These are phyloP conservation scores for Exophiala aquamarina DNA, from an alignment of 2,329 filamentous ascomycete species.

Conservation along the genomic window DNA sequence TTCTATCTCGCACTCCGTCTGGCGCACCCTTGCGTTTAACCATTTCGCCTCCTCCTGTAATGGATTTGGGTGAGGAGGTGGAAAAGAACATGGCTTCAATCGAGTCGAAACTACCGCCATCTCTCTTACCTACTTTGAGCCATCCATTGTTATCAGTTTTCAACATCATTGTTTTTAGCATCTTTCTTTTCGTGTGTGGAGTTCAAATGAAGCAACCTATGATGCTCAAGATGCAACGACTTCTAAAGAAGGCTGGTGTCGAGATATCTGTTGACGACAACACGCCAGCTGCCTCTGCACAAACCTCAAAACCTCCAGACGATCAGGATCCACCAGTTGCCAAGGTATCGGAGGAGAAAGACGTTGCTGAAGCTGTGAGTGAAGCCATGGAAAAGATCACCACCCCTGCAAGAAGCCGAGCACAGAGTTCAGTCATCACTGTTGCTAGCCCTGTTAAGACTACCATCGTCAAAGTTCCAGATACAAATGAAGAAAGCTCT, in stretches of 20 bases:
- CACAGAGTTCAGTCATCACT: constrained; percentile 18
- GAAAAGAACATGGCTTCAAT: constrained; percentile 21
- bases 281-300: not conserved
- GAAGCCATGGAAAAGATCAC: constrained; percentile 14
- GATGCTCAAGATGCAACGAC: constrained; percentile 21
- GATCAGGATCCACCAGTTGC: constrained; percentile 11
- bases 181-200: constrained; percentile 21
- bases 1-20: constrained; percentile 54
- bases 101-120: constrained; percentile 14
- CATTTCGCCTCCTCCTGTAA: constrained; percentile 21
- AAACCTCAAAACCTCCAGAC: not conserved
- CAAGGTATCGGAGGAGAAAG: constrained; percentile 8
- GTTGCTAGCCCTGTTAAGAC: constrained; percentile 13
- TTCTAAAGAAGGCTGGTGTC: constrained; percentile 21
- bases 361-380: constrained; percentile 6
- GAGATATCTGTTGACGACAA: constrained; percentile 17
- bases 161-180: constrained; percentile 18
- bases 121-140: constrained; percentile 17
- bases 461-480: constrained; percentile 7
- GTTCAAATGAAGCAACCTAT: constrained; percentile 20
- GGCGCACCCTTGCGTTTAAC: constrained; percentile 47
- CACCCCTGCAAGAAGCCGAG: constrained; percentile 24
- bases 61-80: constrained; percentile 20
- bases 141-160: constrained; percentile 18
- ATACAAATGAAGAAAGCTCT: constrained; percentile 19